phyloP scores from a whole-genome alignment of 352 stramenopile genomes.

The Globisporangium rhizosaccharum region DNA sequence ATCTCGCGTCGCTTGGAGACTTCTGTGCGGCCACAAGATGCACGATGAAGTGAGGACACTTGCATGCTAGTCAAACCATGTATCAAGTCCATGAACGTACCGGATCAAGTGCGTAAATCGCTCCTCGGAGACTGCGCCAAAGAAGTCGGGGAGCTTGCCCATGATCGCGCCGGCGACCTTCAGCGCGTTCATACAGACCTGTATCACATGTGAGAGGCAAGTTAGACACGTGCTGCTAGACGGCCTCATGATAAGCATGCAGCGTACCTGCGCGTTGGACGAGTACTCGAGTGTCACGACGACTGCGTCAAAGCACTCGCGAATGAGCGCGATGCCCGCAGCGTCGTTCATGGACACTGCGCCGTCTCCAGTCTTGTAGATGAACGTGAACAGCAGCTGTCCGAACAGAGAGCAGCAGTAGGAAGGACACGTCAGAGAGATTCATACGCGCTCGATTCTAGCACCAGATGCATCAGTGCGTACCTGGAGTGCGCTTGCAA shows the following conservation, averaged over 20 bases:
- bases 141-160: conserved; percentile 37
- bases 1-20: conserved; percentile 29
- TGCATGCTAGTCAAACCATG: not conserved
- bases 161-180: conserved; percentile 56
- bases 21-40: conserved; percentile 17
- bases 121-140: conserved; percentile 18
- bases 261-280: conserved; percentile 15
- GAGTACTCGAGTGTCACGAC: conserved; percentile 2
- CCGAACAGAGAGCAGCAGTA: not conserved
- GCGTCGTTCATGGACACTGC: conserved; percentile 1
- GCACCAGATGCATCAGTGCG: no score
- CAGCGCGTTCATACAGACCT: conserved; percentile 49
- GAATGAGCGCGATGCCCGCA: not conserved
- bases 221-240: not conserved
- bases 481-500: conserved; percentile 12
- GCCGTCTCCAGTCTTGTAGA: conserved; percentile 11
- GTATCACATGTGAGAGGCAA: not conserved
- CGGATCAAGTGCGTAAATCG: conserved; percentile 25
- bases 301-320: conserved; percentile 3
- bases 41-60: conserved; percentile 1
- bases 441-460: not conserved
- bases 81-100: conserved; percentile 10
- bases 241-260: not conserved
- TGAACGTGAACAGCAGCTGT: conserved; percentile 14
- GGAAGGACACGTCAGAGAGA: not conserved